phyloP scores from a whole-genome alignment of 2,329 filamentous ascomycete species.

The Gaeumannomyces sp. region DNA sequence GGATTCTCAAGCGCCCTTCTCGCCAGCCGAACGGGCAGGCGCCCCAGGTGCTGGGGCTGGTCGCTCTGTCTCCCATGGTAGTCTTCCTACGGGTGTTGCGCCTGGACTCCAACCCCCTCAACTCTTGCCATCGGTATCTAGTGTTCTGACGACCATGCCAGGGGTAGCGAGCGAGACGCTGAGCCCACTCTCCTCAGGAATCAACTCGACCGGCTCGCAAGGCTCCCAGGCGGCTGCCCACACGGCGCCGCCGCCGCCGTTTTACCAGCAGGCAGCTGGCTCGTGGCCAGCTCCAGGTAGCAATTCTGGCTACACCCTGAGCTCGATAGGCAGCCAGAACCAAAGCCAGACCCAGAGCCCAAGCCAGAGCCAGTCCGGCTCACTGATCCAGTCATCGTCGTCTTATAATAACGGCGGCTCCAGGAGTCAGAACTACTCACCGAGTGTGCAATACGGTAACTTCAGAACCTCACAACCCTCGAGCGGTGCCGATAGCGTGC shows the following conservation, averaged over 20 bases:
- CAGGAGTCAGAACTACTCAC: too few species aligned
- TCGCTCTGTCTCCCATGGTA: not conserved
- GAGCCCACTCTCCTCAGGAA: conserved; percentile 53
- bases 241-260: too few species aligned
- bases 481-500: too few species aligned
- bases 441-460: too few species aligned
- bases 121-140: conserved; percentile 10
- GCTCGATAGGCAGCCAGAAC: conserved; percentile 2
- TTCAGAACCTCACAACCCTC: too few species aligned
- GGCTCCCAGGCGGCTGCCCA: conserved; percentile 41
- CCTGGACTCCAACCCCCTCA: not conserved
- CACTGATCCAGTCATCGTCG: too few species aligned
- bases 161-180: conserved; percentile 51
- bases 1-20: too few species aligned
- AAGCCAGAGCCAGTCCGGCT: not conserved
- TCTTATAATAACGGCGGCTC: too few species aligned
- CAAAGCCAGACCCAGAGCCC: conserved; percentile 1
- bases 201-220: conserved; percentile 52
- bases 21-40: too few species aligned
- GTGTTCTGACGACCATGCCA: conserved; percentile 30
- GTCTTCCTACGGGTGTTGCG: not conserved
- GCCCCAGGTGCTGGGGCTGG: not conserved
- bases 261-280: conserved; percentile 31
- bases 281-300: not conserved
- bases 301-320: not conserved